Evolutionary conservation across 306 rosid genomes (phyloP), one percentile per base, ranked within the genome.

Genomic region (Hippophae rhamnoides): DNA sequence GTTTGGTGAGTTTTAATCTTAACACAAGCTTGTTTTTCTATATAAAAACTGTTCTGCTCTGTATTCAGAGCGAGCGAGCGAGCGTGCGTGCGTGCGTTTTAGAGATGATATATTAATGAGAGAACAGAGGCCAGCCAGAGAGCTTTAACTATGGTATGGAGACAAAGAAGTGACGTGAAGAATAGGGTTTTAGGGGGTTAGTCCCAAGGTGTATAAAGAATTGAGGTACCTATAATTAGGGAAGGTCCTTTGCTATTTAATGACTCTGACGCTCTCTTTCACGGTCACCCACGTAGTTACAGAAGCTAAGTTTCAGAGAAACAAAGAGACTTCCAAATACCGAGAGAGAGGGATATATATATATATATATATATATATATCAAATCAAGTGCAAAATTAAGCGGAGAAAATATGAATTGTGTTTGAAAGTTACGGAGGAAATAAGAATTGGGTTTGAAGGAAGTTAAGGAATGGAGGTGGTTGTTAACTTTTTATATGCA

Each of bases 331-430:
- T 78, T 75, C 61, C 56, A 10, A 46, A 69, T 78, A 83, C 8
- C 26, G 8, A 72, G 77, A 63, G 71, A 78, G 72, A 73, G 88
- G 73, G 63, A 72, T 2, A 31, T 1, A 31, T 2, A 31, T 31
- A 31, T 31, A 31, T n/a, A n/a, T n/a, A n/a, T 18, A 18, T 18
- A 18, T 18, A 18, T 18, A 18, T 18, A 18, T 18, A 18, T 18
- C 23, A 18, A 31, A 31, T 31, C 38, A 4, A 31, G 38, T 31
- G 38, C 38, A 31, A 31, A 31, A 31, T 31, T 31, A 31, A 31
- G 38, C 5, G 38, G 38, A 31, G 38, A 31, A 31, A 4, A 31
- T 31, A 31, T 4, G 38, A 4, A 4, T 31, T 31, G 38, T 2
- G 38, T 31, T 31, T 31, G 38, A 31, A 31, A 31, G 38, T 31